These are phyloP conservation scores for Poteriospumella lacustris DNA, from an alignment of 108 stramenopile species.

Conservation along the genomic window DNA sequence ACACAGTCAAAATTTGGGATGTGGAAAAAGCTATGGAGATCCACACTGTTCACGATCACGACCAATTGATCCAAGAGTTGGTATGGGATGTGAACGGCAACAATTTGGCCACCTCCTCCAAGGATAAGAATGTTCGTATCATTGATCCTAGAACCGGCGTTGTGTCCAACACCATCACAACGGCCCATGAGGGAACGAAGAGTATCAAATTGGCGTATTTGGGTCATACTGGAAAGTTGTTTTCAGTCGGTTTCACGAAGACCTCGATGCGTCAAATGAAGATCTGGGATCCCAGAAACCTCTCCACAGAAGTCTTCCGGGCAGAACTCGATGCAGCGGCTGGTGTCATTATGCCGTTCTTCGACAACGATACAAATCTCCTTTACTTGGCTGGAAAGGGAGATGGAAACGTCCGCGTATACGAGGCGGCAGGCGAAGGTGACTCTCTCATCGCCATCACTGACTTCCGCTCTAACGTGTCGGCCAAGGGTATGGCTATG, in stretches of 20 bases:
- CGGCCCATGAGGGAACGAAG: slow-evolving; percentile 87
- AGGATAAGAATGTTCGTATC: slow-evolving; percentile 88
- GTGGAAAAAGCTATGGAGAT: slow-evolving; percentile 70
- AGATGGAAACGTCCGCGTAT: slow-evolving; percentile 93
- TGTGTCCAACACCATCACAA: slow-evolving; percentile 51
- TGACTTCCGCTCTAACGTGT: slow-evolving; percentile 75
- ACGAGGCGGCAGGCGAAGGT: slow-evolving; percentile 62
- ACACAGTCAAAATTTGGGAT: slow-evolving; percentile 93
- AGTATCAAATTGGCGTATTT: slow-evolving; percentile 76
- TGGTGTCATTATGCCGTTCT: slow-evolving; percentile 93
- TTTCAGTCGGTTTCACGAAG: slow-evolving; percentile 84
- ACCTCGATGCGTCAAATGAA: slow-evolving; percentile 87
- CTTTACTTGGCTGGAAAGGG: slow-evolving; percentile 98
- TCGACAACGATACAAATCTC: slow-evolving; percentile 78
- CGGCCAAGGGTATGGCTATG: slow-evolving; percentile 92
- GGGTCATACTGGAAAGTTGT: slow-evolving; percentile 76
- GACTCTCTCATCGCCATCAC: slow-evolving; percentile 67
- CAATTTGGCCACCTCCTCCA: slow-evolving; percentile 74
- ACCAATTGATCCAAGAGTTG: slow-evolving; percentile 86
- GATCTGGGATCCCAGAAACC: slow-evolving; percentile 87
- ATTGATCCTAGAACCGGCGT: slow-evolving; percentile 71
- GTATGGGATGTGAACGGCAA: slow-evolving; percentile 87
- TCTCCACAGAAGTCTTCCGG: slow-evolving; percentile 61
- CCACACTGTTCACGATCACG: slow-evolving; percentile 59
- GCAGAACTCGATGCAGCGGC: slow-evolving; percentile 91